Percentiles rank a stretch among this genome's conserved stretches.
phyloP scores from a whole-genome alignment of 352 stramenopile genomes.

The Phytophthora hybrid region DNA sequence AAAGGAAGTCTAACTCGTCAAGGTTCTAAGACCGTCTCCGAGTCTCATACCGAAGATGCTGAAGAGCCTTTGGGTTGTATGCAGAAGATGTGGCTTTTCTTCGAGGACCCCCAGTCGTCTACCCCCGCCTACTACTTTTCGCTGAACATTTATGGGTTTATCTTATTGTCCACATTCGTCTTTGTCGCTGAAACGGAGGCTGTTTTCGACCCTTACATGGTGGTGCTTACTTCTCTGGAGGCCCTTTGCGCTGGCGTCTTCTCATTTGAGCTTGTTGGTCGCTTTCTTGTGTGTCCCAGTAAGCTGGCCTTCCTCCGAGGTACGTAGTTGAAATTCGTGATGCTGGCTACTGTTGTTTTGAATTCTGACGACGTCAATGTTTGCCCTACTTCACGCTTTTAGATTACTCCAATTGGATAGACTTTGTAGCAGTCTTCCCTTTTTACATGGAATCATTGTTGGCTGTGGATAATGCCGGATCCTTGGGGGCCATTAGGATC shows the following conservation, averaged over 20 bases:
- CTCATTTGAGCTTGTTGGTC: constrained; percentile 67
- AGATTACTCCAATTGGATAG: constrained; percentile 86
- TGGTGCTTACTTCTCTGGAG: constrained; percentile 52
- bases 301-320: constrained; percentile 58
- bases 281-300: constrained; percentile 58
- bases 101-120: constrained; percentile 81
- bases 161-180: constrained; percentile 67
- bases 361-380: not conserved
- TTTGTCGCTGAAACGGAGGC: constrained; percentile 78
- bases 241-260: constrained; percentile 63
- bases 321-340: constrained; percentile 26
- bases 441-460: constrained; percentile 85
- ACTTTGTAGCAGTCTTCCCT: constrained; percentile 84
- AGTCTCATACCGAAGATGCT: constrained; percentile 7
- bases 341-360: not conserved
- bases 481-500: constrained; percentile 82
- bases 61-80: constrained; percentile 23
- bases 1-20: constrained; percentile 21
- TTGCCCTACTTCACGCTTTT: not conserved
- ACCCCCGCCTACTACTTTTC: constrained; percentile 68
- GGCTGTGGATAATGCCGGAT: constrained; percentile 67
- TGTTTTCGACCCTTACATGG: constrained; percentile 43
- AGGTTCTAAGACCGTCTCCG: constrained; percentile 14
- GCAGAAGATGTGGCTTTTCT: constrained; percentile 54
- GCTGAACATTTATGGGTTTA: constrained; percentile 67